phyloP scores from a whole-genome alignment of 2,329 filamentous ascomycete species.

The Tothia fuscella region DNA sequence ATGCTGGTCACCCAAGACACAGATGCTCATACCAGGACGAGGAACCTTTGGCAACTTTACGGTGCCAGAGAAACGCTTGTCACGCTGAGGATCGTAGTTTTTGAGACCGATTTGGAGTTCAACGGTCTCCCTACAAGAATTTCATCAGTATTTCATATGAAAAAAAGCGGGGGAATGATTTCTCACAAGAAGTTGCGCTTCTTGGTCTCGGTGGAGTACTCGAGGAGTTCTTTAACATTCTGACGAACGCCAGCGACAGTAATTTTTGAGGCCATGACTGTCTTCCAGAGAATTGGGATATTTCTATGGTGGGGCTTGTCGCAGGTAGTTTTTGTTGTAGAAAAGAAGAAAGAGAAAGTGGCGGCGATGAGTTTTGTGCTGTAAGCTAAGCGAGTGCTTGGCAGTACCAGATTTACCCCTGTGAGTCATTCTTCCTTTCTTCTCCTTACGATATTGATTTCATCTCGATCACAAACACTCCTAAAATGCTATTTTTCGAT shows the following conservation, averaged over 20 bases:
- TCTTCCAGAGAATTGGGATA: constrained; percentile 65
- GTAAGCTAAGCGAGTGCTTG: too few relatives aligned
- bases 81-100: constrained; percentile 76
- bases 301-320: constrained; percentile 11
- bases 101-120: constrained; percentile 47
- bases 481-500: too few relatives aligned
- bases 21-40: constrained; percentile 83
- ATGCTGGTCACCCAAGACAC: constrained; percentile 85
- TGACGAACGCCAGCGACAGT: constrained; percentile 74
- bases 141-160: too few relatives aligned
- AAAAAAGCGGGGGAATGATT: too few relatives aligned
- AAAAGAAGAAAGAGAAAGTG: not conserved
- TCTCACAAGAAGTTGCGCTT: constrained; percentile 91
- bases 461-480: too few relatives aligned
- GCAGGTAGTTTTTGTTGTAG: not conserved
- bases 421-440: too few relatives aligned
- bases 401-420: too few relatives aligned
- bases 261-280: constrained; percentile 40
- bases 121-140: too few relatives aligned
- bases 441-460: too few relatives aligned
- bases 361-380: not conserved
- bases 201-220: constrained; percentile 92
- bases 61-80: constrained; percentile 99
- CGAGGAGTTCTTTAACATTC: constrained; percentile 86
- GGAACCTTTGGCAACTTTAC: constrained; percentile 88